Percentiles rank a stretch among this genome's conserved stretches.
phyloP scores from a whole-genome alignment of 176 grass and related monocot species.

The Puya raimondii region DNA sequence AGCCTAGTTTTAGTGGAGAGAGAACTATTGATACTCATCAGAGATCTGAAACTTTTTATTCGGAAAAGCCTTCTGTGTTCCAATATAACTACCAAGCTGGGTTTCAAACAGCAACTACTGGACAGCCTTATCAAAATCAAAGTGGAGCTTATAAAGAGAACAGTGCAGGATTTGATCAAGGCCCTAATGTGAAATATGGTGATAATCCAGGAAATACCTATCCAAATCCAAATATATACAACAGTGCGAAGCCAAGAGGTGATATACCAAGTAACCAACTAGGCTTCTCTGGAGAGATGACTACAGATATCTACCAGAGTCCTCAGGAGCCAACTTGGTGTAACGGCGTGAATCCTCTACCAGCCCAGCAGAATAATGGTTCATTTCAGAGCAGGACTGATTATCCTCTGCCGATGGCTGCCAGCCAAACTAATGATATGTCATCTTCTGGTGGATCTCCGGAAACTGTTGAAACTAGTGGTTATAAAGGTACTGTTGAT shows the following conservation, averaged over 20 bases:
- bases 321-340: neutral
- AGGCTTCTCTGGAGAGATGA: constrained; percentile 23
- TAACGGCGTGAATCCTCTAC: too few relatives aligned
- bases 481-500: constrained; percentile 55
- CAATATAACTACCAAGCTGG: neutral
- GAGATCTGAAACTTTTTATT: constrained; percentile 17
- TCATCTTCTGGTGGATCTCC: constrained; percentile 26
- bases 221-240: constrained; percentile 24
- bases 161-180: constrained; percentile 30
- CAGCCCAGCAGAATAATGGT: constrained; percentile 14
- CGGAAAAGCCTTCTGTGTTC: constrained; percentile 1
- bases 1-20: constrained; percentile 26
- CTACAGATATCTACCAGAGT: constrained; percentile 20
- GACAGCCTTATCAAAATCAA: constrained; percentile 26
- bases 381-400: constrained; percentile 21
- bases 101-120: constrained; percentile 2
- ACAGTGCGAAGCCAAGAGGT: constrained; percentile 7
- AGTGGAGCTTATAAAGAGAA: constrained; percentile 22
- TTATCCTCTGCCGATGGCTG: constrained; percentile 6
- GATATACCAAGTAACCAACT: constrained; percentile 15
- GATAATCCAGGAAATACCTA: constrained; percentile 24
- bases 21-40: constrained; percentile 18
- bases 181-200: constrained; percentile 24
- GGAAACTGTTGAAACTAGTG: constrained; percentile 8
- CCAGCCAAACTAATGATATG: constrained; percentile 15